phyloP scores from a whole-genome alignment of 2,329 filamentous ascomycete species.

The Paracorniculantispora psalliotae region DNA sequence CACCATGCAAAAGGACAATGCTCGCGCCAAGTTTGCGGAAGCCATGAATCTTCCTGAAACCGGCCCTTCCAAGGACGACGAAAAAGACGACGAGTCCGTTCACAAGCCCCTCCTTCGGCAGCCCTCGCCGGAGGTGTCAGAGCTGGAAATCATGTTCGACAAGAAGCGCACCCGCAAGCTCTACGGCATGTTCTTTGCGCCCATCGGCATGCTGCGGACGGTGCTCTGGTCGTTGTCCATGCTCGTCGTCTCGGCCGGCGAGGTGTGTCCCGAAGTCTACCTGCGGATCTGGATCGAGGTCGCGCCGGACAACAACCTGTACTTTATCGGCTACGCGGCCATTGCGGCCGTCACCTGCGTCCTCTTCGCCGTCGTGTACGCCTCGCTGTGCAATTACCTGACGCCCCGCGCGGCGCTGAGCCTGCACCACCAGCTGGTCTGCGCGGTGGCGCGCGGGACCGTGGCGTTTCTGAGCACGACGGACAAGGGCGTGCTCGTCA shows the following conservation, averaged over 20 bases:
- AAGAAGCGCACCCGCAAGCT: neutral
- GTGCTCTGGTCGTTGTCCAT: neutral
- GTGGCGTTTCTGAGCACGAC: neutral
- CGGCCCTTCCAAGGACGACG: neutral
- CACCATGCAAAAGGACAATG: neutral
- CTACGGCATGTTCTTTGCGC: neutral
- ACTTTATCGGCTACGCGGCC: neutral
- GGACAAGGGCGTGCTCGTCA: neutral
- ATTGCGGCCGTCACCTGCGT: neutral
- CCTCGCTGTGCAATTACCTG: neutral
- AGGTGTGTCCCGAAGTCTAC: neutral
- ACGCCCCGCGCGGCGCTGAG: neutral
- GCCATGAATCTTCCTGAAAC: neutral
- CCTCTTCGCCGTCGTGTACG: neutral
- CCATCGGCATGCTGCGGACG: neutral
- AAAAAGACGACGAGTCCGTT: neutral
- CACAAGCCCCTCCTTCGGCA: neutral
- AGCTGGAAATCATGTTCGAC: neutral
- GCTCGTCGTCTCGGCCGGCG: neutral
- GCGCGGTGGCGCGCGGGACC: neutral
- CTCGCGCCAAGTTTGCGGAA: neutral
- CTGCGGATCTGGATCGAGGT: neutral
- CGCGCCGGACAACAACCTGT: neutral
- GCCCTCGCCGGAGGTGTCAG: too few relatives aligned
- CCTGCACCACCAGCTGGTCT: neutral